Base-by-base conservation (phyloP, 441 rosid species). In the Capsella rubella region DNA sequence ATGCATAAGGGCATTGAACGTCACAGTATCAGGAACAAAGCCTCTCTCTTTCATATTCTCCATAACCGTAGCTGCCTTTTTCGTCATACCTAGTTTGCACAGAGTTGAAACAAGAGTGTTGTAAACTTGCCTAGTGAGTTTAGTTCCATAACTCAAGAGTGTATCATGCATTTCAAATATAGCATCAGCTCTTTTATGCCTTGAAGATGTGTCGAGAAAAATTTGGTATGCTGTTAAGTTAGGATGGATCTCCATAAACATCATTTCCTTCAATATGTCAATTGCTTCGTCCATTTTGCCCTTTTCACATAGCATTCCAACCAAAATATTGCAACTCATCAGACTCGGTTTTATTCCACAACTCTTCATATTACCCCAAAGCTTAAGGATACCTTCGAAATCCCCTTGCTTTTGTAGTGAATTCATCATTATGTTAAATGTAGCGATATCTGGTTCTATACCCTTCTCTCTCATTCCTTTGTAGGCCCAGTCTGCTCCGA, bases 21-120 rank as follows among this genome's bases (percentile, higher is more conserved):
- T 89, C 50, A 84, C 58, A 2, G 82, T 80, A 67, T 91, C 84
- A 16, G 89, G 78, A 46, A 61, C 42, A 77, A 83, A 74, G 32
- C 95, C 95, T 76, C 80, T 86, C 62, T 31, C 58, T 60, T 66
- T 82, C 98, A 95, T 90, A 50, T 79, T 79, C 56, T 76, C 65
- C 74, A 91, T 73, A 13, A 90, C 90, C 55, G 74, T 77, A 39
- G 73, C 76, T 57, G 99, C 97, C 81, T 83, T 86, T 75, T 32
- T 77, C 43, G 98, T 90, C 97, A 95, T 95, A 61, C 96, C 88
- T 50, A 84, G 79, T 82, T 90, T 84, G 85, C 98, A 89, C 40
- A 90, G 87, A 55, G 84, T 83, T 25, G 80, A 72, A 52, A 91
- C 84, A 43, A 92, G 92, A 79, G 83, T 82, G 79, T 89, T 93